These are phyloP conservation scores for Paracorniculantispora psalliotae DNA, from an alignment of 2,329 filamentous ascomycete species.

Conservation along the genomic window DNA sequence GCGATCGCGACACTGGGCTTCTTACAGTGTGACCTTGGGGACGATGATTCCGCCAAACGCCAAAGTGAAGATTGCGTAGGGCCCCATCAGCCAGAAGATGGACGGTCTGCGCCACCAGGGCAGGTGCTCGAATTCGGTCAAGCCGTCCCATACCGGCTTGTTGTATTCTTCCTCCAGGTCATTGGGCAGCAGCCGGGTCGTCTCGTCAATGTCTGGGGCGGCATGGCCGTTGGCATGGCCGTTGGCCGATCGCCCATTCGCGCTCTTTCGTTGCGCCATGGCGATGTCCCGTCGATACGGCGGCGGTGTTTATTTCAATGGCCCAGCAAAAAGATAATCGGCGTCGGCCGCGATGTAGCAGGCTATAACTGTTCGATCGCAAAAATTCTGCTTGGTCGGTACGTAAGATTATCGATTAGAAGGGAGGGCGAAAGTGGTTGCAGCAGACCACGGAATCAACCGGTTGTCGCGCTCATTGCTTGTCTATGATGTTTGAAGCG, in stretches of 20 bases:
- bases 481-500: not conserved
- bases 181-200: slow-evolving; percentile 32
- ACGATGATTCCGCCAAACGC: slow-evolving; percentile 84
- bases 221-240: slow-evolving; percentile 17
- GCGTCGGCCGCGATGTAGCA: no score
- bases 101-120: slow-evolving; percentile 61
- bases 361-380: no score
- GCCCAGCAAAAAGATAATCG: no score
- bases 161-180: slow-evolving; percentile 17
- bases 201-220: slow-evolving; percentile 25
- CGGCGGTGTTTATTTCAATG: not conserved
- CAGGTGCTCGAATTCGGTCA: slow-evolving; percentile 54
- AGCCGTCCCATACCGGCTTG: slow-evolving; percentile 39
- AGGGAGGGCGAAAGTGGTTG: not conserved
- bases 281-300: not conserved
- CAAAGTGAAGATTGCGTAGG: slow-evolving; percentile 75
- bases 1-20: not conserved
- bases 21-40: slow-evolving; percentile 75
- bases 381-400: no score
- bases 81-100: slow-evolving; percentile 76
- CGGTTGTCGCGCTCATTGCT: not conserved
- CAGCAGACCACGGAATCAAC: not conserved
- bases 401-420: no score
- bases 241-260: slow-evolving; percentile 8
- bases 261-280: slow-evolving; percentile 7